Base-by-base conservation (phyloP, 495 filamentous ascomycete species). In the Chaetomium tenue region DNA sequence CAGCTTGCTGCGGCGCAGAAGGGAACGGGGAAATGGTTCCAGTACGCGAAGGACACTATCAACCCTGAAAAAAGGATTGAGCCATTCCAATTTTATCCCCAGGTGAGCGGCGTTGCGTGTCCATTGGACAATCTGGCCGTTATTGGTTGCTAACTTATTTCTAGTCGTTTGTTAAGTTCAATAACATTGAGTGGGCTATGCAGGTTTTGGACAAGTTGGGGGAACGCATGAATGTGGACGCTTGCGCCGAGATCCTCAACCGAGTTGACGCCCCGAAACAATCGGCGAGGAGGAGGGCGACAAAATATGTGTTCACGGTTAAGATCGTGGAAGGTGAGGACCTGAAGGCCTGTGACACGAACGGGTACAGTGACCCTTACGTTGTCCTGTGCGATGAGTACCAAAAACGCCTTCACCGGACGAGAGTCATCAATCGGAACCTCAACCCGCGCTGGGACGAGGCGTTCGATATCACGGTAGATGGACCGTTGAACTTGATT, bases 271-370 rank as follows among this genome's bases (percentile, higher is more conserved):
- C 81, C n/a, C 77, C 73, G 22, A 79, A 70, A 56, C 79, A 76
- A 60, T 30, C 55, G 50, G 79, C 84, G 25, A 86, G 86, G 26
- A 85, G 86, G 70, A 87, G 83, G 67, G 79, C 82, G 30, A 88
- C 86, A 33, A 94, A 93, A 62, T 97, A 96, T 71, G 91, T 98
- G 55, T 99, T 99, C 75, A 98, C 95, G 1, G 93, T 98, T 76
- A 99, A 99, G 79, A 91, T 99, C 56, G 92, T 99, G 33, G 95
- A 99, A 71, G 95, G 90, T n/a, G 95, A 99, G 76, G 95, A 98
- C 68, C 77, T 99, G 66, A 98, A 97, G 74, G 92, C 95, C 18
- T 98, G 96, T 71, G 95, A 99, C 77, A 90, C 96, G 64, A 92
- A 89, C 68, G 95, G 95, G 59, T 84, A 87, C 63, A 97, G 93